Evolutionary conservation across 2,329 filamentous ascomycete species (phyloP).

Genomic region (Aspergillus felis): DNA sequence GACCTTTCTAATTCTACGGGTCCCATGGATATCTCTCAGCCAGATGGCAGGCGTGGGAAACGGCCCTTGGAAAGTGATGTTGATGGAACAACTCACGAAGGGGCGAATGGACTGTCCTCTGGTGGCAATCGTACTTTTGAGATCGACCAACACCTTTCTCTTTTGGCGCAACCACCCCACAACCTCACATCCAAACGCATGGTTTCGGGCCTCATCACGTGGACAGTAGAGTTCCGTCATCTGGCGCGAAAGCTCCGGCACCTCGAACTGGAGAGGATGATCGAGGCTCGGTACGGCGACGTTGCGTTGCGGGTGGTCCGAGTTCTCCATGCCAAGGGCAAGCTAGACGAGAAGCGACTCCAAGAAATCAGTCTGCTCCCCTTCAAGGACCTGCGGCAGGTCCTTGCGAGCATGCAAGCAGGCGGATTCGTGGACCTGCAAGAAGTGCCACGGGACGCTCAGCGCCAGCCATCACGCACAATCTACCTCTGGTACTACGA

Average conservation of each 20-base stretch:
- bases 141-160: constrained; percentile 44
- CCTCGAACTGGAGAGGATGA: constrained; percentile 74
- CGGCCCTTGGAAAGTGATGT: constrained; percentile 26
- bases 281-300: constrained; percentile 71
- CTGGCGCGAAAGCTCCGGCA: constrained; percentile 69
- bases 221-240: constrained; percentile 77
- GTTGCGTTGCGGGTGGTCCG: constrained; percentile 78
- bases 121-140: constrained; percentile 29
- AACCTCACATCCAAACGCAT: constrained; percentile 34
- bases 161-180: constrained; percentile 43
- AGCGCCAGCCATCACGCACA: constrained; percentile 74
- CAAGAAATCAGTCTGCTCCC: constrained; percentile 77
- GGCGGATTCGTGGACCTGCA: constrained; percentile 86
- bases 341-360: constrained; percentile 89
- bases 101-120: constrained; percentile 30
- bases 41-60: constrained; percentile 28
- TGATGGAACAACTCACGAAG: constrained; percentile 49
- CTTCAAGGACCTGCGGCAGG: constrained; percentile 77
- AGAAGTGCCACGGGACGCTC: constrained; percentile 86
- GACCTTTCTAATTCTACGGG: constrained; percentile 36
- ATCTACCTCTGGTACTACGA: constrained; percentile 94
- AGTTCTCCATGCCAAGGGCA: constrained; percentile 80
- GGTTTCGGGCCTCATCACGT: constrained; percentile 61
- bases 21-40: constrained; percentile 25
- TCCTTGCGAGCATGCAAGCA: constrained; percentile 81